phyloP scores from a whole-genome alignment of 345 rosid species.

The Draba incana region DNA sequence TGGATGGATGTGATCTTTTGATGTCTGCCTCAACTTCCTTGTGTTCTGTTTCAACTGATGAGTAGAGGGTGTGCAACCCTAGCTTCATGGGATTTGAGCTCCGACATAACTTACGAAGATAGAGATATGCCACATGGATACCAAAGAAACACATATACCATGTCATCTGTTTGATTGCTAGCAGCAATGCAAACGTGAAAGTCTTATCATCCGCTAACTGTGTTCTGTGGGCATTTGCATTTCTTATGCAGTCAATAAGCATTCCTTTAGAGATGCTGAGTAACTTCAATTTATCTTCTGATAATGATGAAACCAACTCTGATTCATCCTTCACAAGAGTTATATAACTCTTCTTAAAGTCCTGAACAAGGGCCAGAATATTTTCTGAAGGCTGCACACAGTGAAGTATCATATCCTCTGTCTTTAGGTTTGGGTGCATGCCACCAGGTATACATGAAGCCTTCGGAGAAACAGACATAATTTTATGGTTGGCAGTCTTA shows the following conservation, averaged over 20 bases:
- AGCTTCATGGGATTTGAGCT: conserved; percentile 48
- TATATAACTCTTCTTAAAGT: conserved; percentile 56
- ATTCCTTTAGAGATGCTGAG: conserved; percentile 57
- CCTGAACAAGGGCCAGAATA: conserved; percentile 47
- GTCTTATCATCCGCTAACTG: conserved; percentile 42
- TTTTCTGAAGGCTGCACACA: conserved; percentile 49
- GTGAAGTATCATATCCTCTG: conserved; percentile 48
- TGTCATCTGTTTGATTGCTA: conserved; percentile 62
- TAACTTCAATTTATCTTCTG: conserved; percentile 47
- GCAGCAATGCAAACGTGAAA: conserved; percentile 50
- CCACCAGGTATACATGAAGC: conserved; percentile 39
- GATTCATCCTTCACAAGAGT: conserved; percentile 53
- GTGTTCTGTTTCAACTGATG: conserved; percentile 45
- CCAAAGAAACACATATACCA: conserved; percentile 70
- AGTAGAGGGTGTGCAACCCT: conserved; percentile 51
- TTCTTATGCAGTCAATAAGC: conserved; percentile 53
- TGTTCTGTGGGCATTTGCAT: conserved; percentile 40
- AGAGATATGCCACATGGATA: conserved; percentile 51
- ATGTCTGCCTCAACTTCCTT: conserved; percentile 41
- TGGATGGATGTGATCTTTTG: conserved; percentile 56
- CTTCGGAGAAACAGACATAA: conserved; percentile 37
- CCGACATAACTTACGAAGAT: conserved; percentile 50
- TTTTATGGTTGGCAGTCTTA: conserved; percentile 41
- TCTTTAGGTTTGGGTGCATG: conserved; percentile 35
- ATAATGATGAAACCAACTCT: conserved; percentile 43